These are phyloP conservation scores for Pistacia vera DNA, from an alignment of 345 rosid genomes.

Conservation along the genomic window DNA sequence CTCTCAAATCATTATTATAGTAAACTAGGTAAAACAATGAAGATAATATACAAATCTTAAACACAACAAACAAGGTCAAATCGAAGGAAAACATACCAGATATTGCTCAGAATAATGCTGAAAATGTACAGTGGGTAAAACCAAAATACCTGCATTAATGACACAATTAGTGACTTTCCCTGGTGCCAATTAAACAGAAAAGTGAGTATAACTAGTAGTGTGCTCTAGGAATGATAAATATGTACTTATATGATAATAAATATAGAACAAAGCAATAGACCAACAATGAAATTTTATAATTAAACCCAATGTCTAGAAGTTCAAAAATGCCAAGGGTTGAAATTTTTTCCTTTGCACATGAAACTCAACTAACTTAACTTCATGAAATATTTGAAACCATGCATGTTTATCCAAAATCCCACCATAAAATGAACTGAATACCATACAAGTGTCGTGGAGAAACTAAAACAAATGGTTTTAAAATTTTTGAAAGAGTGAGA, in stretches of 20 bases:
- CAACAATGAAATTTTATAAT: neutral
- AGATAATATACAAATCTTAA: neutral
- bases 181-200: neutral
- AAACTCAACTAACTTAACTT: neutral
- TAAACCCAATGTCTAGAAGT: neutral
- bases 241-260: neutral
- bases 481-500: neutral
- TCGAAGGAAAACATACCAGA: conserved; percentile 54
- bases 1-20: neutral
- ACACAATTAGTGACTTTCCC: conserved; percentile 3
- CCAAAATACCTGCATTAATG: conserved; percentile 77
- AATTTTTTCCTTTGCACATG: neutral
- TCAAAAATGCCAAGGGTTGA: neutral
- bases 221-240: neutral
- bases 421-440: neutral
- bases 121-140: conserved; percentile 87
- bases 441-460: neutral
- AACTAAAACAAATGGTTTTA: neutral
- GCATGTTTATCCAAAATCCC: neutral
- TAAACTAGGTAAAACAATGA: neutral
- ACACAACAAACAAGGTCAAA: neutral
- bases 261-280: neutral
- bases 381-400: neutral
- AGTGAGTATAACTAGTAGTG: neutral
- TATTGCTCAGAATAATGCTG: conserved; percentile 79